Base-by-base conservation (phyloP, 495 filamentous ascomycete species). In the Chaetomium fimeti region DNA sequence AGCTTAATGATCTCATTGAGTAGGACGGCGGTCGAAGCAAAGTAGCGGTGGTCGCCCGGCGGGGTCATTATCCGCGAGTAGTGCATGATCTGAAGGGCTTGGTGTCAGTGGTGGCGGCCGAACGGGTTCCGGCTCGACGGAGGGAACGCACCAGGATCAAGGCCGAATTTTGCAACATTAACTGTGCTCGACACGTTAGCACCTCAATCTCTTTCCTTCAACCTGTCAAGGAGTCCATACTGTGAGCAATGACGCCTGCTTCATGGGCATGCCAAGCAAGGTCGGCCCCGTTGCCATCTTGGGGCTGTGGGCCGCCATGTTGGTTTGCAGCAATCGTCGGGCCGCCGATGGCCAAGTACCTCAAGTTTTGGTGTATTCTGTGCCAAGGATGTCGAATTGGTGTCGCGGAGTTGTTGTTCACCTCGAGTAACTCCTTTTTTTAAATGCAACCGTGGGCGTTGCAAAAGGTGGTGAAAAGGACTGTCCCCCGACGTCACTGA, bases 1-100 rank as follows among this genome's bases (percentile, higher is more conserved):
- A 98, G 82, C 77, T 98, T 98, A 66, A 96, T 83, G 56, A 97
- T 84, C 77, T 98, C 94, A 72, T 92, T 96, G 48, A 97, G 79
- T 71, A 98, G 90, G 22, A 98, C 93, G 16, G 94, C 93, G 28
- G 94, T 97, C 18, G 93, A 97, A 29, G 93, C 87, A 65, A 93
- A 88, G 76, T 96, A 98, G 72, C 93, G 88, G 66, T 91, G 91
- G 57, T 90, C 89, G 68, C 86, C 86, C 38, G 86, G 84, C 22
- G 86, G 82, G 7, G 91, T 88, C 94, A 98, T 98, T 49, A 92
- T 84, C 67, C 92, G 84, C 15, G 93, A 96, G 73, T 97, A 97
- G 78, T 96, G 93, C 79, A 93, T 87, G 45, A 97, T 82, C 89
- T 91, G 72, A 18, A 15, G 32, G 18, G 15, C 22, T 7, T 22